These are phyloP conservation scores for Medicago lupulina DNA, from an alignment of 306 rosid genomes.

Conservation along the genomic window DNA sequence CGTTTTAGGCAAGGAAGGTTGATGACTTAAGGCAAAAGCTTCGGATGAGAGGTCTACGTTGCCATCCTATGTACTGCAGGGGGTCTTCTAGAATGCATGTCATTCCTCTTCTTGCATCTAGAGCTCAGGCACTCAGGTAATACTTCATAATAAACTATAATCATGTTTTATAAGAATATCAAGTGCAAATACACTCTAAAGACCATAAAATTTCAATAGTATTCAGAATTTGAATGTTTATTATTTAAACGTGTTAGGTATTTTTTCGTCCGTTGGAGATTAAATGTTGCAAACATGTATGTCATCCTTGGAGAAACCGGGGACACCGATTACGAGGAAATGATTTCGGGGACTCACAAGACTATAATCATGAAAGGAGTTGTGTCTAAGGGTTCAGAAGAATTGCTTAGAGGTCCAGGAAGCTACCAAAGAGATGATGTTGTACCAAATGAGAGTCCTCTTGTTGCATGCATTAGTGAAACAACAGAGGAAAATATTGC, in stretches of 20 bases:
- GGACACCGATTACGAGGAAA: conserved; percentile 84
- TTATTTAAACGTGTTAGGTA: conserved; percentile 55
- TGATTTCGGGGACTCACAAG: conserved; percentile 93
- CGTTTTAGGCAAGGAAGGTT: conserved; percentile 44
- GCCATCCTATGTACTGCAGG: conserved; percentile 52
- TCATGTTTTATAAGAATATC: not conserved
- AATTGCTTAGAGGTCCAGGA: conserved; percentile 67
- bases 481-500: conserved; percentile 44
- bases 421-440: conserved; percentile 76
- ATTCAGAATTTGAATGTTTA: not conserved
- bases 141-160: conserved; percentile 1
- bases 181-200: not conserved
- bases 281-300: conserved; percentile 84
- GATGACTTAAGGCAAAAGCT: conserved; percentile 51
- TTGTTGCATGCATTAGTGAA: conserved; percentile 43
- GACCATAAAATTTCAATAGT: no score
- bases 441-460: conserved; percentile 76
- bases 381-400: conserved; percentile 61
- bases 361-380: conserved; percentile 75
- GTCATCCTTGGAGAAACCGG: conserved; percentile 85
- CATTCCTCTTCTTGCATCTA: conserved; percentile 52
- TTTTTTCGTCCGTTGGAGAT: conserved; percentile 90
- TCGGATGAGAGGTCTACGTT: conserved; percentile 49
- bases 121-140: conserved; percentile 55
- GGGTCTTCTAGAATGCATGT: conserved; percentile 39